Evolutionary conservation across 805 yeast genomes (phyloP).

Genomic region (Pichia paraexigua): DNA sequence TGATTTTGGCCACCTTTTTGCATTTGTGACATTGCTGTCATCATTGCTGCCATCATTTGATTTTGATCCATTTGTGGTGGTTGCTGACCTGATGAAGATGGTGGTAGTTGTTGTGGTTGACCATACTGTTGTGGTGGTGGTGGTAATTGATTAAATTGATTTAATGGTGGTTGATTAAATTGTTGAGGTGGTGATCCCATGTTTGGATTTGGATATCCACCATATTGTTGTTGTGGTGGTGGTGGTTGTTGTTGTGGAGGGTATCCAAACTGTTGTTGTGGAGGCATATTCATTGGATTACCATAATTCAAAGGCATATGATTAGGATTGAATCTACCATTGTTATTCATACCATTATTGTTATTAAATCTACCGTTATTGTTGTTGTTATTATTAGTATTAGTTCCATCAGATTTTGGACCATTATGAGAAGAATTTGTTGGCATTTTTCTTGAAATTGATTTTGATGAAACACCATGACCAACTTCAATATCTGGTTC

Average conservation of each 20-base stretch:
- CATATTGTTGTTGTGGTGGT: conserved; percentile 1
- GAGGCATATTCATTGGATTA: conserved; percentile 1
- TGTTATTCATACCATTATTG: conserved; percentile 1
- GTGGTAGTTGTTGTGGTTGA: conserved; percentile 5
- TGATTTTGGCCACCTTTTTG: conserved; percentile 17
- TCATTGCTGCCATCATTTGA: conserved; percentile 27
- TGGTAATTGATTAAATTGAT: background rate
- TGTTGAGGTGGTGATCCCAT: background rate
- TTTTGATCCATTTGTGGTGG: conserved; percentile 18
- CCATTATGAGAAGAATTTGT: conserved; percentile 82
- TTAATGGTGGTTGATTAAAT: background rate
- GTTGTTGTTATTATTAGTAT: background rate
- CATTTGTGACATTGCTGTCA: conserved; percentile 27
- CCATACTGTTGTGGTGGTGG: conserved; percentile 1
- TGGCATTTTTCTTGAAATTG: conserved; percentile 87
- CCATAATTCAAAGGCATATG: conserved; percentile 15
- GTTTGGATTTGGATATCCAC: conserved; percentile 6
- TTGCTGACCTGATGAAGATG: conserved; percentile 8
- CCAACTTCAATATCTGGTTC: conserved; percentile 98
- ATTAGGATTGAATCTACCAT: conserved; percentile 13
- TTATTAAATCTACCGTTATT: background rate
- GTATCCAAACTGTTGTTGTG: conserved; percentile 10
- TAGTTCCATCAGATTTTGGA: conserved; percentile 54
- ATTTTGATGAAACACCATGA: conserved; percentile 85
- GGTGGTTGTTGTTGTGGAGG: conserved; percentile 12